Base-by-base conservation (phyloP, 2,329 filamentous ascomycete genomes). In the Colletotrichum destructivum region DNA sequence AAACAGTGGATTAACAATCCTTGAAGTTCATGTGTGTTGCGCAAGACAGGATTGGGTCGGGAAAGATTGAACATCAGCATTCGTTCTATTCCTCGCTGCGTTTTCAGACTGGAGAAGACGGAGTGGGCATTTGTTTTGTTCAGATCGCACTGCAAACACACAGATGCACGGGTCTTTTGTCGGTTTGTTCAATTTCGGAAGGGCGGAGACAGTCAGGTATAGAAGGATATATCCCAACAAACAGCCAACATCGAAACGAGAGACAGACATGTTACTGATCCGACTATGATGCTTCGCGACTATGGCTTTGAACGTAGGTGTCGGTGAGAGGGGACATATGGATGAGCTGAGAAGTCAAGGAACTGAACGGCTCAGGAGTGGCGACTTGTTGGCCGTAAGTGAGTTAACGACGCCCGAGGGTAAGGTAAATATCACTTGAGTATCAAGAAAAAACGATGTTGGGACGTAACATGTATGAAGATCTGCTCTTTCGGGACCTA, bases 1-100 rank as follows among this genome's bases (percentile, higher is more conserved):
- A 59, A 62, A 64, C 59, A 60, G 68, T 46, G 57, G 62, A 69
- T 40, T 26, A 42, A 49, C 49, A 51, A 51, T 44, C 18, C 49
- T 23, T 35, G 4, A 13, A 21, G 16, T 52, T 57, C 60, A 42
- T 44, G 31, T 63, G n/a, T 40, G 59, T 56, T 55, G 16, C 47
- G 26, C 46, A 11, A 11, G 52, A 47, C 26, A 59, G 55, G 55
- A 44, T 21, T 59, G n/a, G 8, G 60, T 38, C 9, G 15, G 40
- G 56, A 42, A 57, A 23, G 12, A 57, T 16, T 40, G 35, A 40
- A 21, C 21, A 38, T 38, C 35, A 9, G 9, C 35, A 40, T 23
- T 15, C 21, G n/a, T 40, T 60, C 12, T 54, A 15, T 18, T 31
- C n/a, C 52, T 26, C 35, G 16, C n/a, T n/a, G n/a, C 35, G 35